These are phyloP conservation scores for Gastrolobium villosum DNA, from an alignment of 306 rosid species.

Conservation along the genomic window DNA sequence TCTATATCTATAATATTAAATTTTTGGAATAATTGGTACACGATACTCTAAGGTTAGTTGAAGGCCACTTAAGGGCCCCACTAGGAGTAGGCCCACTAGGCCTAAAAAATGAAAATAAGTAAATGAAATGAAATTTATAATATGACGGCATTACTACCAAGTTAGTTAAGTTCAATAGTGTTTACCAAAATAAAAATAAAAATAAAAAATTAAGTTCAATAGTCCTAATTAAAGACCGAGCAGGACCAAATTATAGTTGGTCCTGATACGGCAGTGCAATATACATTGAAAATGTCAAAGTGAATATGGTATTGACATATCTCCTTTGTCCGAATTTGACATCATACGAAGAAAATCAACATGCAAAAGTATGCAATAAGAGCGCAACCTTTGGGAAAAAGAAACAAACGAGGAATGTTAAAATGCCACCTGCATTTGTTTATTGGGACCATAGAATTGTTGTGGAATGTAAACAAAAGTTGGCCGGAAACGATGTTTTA, in stretches of 20 bases:
- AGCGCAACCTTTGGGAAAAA: background rate
- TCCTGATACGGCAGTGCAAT: background rate
- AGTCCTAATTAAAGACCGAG: background rate
- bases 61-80: no score
- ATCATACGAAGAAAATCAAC: background rate
- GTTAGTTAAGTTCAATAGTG: no score
- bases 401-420: background rate
- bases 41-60: no score
- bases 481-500: background rate
- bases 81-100: no score
- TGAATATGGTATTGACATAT: background rate
- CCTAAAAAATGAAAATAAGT: no score
- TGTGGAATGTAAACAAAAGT: background rate
- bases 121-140: no score
- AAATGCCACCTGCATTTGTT: background rate
- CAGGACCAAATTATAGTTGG: background rate
- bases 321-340: background rate
- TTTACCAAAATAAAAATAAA: no score
- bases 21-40: no score
- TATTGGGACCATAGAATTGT: slow-evolving; percentile 1
- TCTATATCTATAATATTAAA: no score
- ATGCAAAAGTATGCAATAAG: background rate
- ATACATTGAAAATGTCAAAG: background rate
- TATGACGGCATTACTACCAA: no score
- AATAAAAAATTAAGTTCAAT: background rate